Base-by-base conservation (phyloP, 1,139 yeast genomes). In the Lodderomyces pseudojiufengensis region DNA sequence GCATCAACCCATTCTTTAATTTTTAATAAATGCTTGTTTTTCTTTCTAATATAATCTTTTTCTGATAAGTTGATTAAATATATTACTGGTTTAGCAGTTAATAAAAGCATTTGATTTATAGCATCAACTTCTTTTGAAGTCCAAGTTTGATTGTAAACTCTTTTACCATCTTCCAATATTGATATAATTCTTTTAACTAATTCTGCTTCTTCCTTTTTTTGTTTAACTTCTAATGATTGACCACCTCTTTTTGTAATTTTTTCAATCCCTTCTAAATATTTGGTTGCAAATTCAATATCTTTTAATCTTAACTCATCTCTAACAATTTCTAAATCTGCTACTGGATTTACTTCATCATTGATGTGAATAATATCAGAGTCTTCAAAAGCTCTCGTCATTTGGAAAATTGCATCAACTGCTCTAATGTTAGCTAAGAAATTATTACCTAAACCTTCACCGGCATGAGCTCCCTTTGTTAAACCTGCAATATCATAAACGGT, bases 401-500 rank as follows among this genome's bases (percentile, higher is more conserved):
- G 98, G 73, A 85, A 92, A 56, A 92, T 81, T 48, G 97, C 95
- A 74, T 92, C 98, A 45, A 92, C 98, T 35, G 98, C 95, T 67
- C 98, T 80, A 54, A 92, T 92, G 65, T 92, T 92, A 50, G 97
- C 84, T 73, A 92, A 81, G 79, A 92, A 92, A 50, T 95, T 95
- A 65, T 92, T 94, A 62, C 98, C 98, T 51, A 92, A 78, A 59
- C 98, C 98, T 66, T 92, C 98, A 68, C 98, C 98, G 38, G 88
- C 82, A 46, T 88, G 82, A 35, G 98, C 98, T 63, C 98, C 97
- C 64, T 88, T 87, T 48, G 97, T 90, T 61, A 92, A 77, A 64
- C 98, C 98, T 40, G 98, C 98, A 70, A 92, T 92, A 69, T 92
- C 98, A 58, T 87, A 90, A 43, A 92, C 80, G 46, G 97, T 90